A percentile compares a stretch with the other conserved stretches of the same genome.
These are phyloP conservation scores for Dipteronia dyeriana DNA, from an alignment of 345 rosid genomes.

Conservation along the genomic window DNA sequence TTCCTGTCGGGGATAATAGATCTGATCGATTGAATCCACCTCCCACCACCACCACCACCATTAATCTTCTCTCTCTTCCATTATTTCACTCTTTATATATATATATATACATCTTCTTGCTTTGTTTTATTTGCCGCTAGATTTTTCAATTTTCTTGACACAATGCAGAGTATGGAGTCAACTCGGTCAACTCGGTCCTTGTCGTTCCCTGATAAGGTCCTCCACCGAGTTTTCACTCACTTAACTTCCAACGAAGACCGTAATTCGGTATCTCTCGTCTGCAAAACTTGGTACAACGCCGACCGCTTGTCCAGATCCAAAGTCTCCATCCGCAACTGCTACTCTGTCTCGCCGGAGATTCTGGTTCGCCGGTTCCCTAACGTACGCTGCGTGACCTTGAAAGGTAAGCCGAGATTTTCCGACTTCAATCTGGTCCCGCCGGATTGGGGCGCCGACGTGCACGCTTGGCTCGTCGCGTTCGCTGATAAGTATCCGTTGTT, in stretches of 20 bases:
- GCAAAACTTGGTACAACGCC: conserved; percentile 65
- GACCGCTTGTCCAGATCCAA: conserved; percentile 61
- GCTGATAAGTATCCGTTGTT: conserved; percentile 53
- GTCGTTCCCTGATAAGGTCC: conserved; percentile 61
- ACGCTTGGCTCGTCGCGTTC: conserved; percentile 57
- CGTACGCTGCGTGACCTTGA: conserved; percentile 55
- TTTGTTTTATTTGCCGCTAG: neutral
- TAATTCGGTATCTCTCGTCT: conserved; percentile 59
- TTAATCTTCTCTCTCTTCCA: neutral
- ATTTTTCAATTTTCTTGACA: conserved; percentile 2
- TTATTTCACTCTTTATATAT: neutral
- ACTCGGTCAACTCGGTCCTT: conserved; percentile 15
- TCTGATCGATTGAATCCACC: neutral
- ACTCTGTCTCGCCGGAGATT: conserved; percentile 64
- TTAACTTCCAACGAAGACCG: conserved; percentile 54
- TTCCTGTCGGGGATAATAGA: conserved; percentile 5
- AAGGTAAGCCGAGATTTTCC: conserved; percentile 73
- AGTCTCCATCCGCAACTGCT: conserved; percentile 72
- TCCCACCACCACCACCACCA: neutral
- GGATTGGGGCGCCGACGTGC: conserved; percentile 71
- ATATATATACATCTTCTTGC: neutral
- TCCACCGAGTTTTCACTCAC: conserved; percentile 54
- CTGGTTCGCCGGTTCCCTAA: conserved; percentile 55
- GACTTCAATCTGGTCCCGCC: conserved; percentile 68
- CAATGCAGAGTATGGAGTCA: conserved; percentile 23